Evolutionary conservation across 1,284 basidiomycete species (phyloP), one percentile per base, ranked within the genome.

Genomic region (Schizophyllum amplum): DNA sequence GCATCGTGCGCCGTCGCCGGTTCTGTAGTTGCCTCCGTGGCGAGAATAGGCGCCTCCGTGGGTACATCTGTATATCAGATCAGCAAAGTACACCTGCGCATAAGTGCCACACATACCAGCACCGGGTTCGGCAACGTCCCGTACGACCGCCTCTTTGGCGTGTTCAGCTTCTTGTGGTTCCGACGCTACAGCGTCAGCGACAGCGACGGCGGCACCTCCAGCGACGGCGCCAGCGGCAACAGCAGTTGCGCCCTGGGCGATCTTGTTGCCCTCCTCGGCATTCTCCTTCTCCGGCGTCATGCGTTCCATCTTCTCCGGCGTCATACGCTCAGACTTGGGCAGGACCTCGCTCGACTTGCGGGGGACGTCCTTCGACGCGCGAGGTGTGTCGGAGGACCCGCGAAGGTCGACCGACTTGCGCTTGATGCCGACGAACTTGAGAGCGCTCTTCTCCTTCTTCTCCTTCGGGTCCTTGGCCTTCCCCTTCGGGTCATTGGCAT

Each of bases 371-470:
- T 54, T 66, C 68, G 51, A 62, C 65, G 21, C 63, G 60, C 57
- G 67, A 68, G 4, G 69, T 65, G 21, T 63, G 64, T 1, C 67
- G 67, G 7, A 67, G 57, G 21, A 24, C 48, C 25, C 6, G 24
- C 48, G 48, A 56, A 42, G 11, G 33, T 42, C 33, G 13, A 42
- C 33, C 33, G 33, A 42, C 33, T 42, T 42, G 33, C 33, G 33
- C 33, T 42, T 42, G 33, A 42, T 42, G 33, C 33, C 33, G 33
- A 17, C 33, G 33, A 42, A 42, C 33, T 42, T 42, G 33, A 42
- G 33, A 9, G 33, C 13, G 13, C 11, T 42, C 33, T 42, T 42
- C 13, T 17, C 46, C n/a, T 42, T 25, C 47, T 60, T 60, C 57
- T 20, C 47, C 20, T 47, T 42, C 55, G 64, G 64, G 48, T 69